Evolutionary conservation across 768 basidiomycete species (phyloP), one percentile per base, ranked within the genome.

Genomic region (Hericium coralloides): DNA sequence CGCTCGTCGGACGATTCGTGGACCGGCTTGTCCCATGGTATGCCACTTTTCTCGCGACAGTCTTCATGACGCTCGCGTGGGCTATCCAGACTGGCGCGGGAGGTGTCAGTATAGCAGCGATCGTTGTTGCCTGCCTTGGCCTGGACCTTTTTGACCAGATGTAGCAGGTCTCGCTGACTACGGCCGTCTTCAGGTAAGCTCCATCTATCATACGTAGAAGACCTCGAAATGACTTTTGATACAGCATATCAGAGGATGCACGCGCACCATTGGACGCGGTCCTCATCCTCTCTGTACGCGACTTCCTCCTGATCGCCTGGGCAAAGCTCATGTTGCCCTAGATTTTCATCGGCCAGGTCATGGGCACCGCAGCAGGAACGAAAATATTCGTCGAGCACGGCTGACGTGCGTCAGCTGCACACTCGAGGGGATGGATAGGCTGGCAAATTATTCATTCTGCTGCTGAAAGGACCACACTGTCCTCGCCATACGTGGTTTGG

Each of bases 11-110:
- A 0, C 57, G 54, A 45, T n/a, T 67, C 10, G 58, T 59, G 14
- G 63, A 67, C 51, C 52, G 55, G 3, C 53, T 76, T 14, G 69
- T 73, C 0, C 69, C 72, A 1, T 77, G 75, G 74, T 58, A 70
- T 4, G 72, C 71, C 10, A 69, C 73, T n/a, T 59, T 76, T 8
- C 20, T 71, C 4, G 72, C 70, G 1, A 57, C 70, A 8, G 38
- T 63, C 17, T 50, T 60, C 12, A 52, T 69, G 53, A 4, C 66
- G 0, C 25, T 58, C 10, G 60, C 59, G 4, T 62, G 62, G 53
- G 64, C 55, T 0, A 64, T 73, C 18, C 70, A 72, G 8, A 55
- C 70, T 3, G 69, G 63, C 0, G 71, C 66, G 0, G 75, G 69
- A 3, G 62, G 71, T 4, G 56, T 67, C n/a, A 69, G 60, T 56